Base-by-base conservation (phyloP, 768 basidiomycete species). In the Coprinopsis strossmayeri region DNA sequence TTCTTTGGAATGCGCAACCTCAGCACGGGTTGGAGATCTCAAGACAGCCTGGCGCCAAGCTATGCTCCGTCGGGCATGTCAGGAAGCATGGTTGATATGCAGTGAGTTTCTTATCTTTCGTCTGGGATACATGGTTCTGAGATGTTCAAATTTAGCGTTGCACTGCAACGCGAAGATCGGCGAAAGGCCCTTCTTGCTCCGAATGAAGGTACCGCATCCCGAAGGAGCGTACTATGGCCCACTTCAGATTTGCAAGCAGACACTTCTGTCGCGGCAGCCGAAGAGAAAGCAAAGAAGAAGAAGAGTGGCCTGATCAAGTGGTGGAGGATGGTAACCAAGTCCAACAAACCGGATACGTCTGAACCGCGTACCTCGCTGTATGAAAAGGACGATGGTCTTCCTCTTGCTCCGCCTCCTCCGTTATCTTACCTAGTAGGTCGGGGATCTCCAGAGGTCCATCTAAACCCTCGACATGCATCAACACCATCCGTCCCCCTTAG, bases 1-100 rank as follows among this genome's bases (percentile, higher is more conserved):
- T 91, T 92, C 75, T 87, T 91, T 56, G 85, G 84, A 5, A 76
- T 84, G 61, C 81, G 72, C 63, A 86, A 86, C 55, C 69, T 85
- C 38, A 82, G 80, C 49, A 66, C 79, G 18, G 82, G 82, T 11
- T 88, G 83, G 81, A 72, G 78, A 55, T 91, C 87, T 60, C 85
- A 84, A 57, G 86, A 89, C 50, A 91, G 88, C 61, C 67, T 92
- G 32, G 84, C 87, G 1, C 75, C 77, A 17, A 91, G 88, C 61
- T 67, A 91, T 40, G 84, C 87, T 1, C 75, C 78, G n/a, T 87
- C 88, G 24, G 87, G 84, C 5, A 75, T 85, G 61, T 84, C 85
- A 2, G 90, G 90, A 46, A 92, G 90, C 58, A 90, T 92, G 87
- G 68, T 91, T 55, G 87, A 91, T 62, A 91, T 92, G 90, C 90